Evolutionary conservation across 169 alveolate species (phyloP).

Genomic region (Amoebophrya sp.): DNA sequence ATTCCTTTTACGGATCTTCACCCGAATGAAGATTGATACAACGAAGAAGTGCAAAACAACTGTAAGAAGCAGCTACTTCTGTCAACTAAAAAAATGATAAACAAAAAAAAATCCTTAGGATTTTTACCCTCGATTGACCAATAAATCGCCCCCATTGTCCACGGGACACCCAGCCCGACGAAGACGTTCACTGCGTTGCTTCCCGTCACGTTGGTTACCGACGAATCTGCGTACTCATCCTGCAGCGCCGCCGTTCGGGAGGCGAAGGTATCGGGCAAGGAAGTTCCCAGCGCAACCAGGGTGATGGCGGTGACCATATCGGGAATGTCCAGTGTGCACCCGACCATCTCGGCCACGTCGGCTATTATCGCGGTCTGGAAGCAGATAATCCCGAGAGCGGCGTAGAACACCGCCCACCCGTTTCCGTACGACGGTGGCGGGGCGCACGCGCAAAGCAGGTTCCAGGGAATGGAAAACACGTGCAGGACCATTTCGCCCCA

Average conservation of each 20-base stretch:
- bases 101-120: too few relatives aligned
- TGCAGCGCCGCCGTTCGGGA: not conserved
- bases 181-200: not conserved
- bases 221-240: not conserved
- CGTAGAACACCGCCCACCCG: conserved; percentile 53
- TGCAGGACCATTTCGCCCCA: conserved; percentile 36
- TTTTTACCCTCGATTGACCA: not conserved
- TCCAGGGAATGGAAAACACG: conserved; percentile 51
- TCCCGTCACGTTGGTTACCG: conserved; percentile 9
- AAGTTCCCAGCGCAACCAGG: conserved; percentile 24
- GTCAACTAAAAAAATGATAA: not conserved
- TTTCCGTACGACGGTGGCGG: conserved; percentile 53
- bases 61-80: too few relatives aligned
- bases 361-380: conserved; percentile 44
- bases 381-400: conserved; percentile 40
- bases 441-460: conserved; percentile 42
- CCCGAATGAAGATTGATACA: too few relatives aligned
- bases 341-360: conserved; percentile 53
- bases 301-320: conserved; percentile 51
- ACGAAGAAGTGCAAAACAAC: too few relatives aligned
- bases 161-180: not conserved
- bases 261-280: not conserved
- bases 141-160: not conserved
- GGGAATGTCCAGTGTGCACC: conserved; percentile 51
- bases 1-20: too few relatives aligned